Evolutionary conservation across 2,329 filamentous ascomycete species (phyloP), one percentile per base, ranked within the genome.

Genomic region (Fusarium annulatum): DNA sequence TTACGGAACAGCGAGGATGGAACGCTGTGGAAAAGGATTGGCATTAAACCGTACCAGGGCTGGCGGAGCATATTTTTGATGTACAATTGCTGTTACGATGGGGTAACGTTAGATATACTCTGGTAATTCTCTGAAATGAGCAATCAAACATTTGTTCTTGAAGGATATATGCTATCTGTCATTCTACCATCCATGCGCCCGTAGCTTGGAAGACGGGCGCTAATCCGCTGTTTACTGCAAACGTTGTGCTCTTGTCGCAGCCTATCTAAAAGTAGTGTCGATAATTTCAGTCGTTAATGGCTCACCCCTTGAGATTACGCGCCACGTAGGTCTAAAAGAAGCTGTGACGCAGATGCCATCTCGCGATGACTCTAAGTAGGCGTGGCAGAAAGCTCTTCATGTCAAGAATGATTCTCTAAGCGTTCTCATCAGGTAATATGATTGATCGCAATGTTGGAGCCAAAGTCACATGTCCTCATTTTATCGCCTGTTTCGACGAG

Each of bases 1-100:
- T 81, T 80, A 69, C 46, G 64, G 60, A 73, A 67, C 61, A 75
- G 68, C 72, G 58, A 74, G 41, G 43, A 69, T 48, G 63, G 43
- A 51, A 59, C 60, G 71, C 71, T 74, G 64, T 64, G 52, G 59
- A 73, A 73, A 73, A 74, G 71, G 62, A 48, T 61, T 72, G 67
- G 39, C 45, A 56, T 51, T 61, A 41, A 42, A 56, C 46, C 43
- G 56, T 58, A 62, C 52, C 36, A 58, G 62, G 61, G 55, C 56
- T 48, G 57, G 51, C 70, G 56, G 63, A 60, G 60, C 59, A 56
- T 42, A 55, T 45, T 55, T 49, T 41, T 36, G 43, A 67, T 73
- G 71, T 73, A 74, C 36, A 55, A 72, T 68, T 68, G 61, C 55
- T 59, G 43, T 34, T n/a, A 74, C 43, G 56, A 48, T 21, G 46